phyloP scores from a whole-genome alignment of 345 rosid species.

The Citrus hindsii region DNA sequence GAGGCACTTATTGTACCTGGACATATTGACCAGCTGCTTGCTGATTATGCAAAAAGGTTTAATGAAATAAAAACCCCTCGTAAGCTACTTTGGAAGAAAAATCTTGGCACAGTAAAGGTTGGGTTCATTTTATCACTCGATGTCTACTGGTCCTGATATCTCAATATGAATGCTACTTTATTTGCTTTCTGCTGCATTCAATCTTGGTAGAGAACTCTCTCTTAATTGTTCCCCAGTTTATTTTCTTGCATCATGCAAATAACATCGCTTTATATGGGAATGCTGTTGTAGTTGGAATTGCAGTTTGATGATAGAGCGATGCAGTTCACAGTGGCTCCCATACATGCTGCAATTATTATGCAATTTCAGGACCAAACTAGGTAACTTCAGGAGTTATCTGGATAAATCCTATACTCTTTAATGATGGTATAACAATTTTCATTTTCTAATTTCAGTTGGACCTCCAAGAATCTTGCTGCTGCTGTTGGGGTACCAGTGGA shows the following conservation, averaged over 20 bases:
- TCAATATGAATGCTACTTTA: not conserved
- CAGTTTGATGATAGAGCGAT: slow-evolving; percentile 81
- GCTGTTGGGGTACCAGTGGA: slow-evolving; percentile 73
- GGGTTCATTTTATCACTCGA: slow-evolving; percentile 13
- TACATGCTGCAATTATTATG: slow-evolving; percentile 91
- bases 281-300: slow-evolving; percentile 71
- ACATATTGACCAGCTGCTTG: slow-evolving; percentile 65
- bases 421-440: slow-evolving; percentile 1
- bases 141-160: not conserved
- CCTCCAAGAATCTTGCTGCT: slow-evolving; percentile 63
- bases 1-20: slow-evolving; percentile 73
- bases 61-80: slow-evolving; percentile 93
- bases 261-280: slow-evolving; percentile 9
- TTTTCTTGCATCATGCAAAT: slow-evolving; percentile 4
- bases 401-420: not conserved
- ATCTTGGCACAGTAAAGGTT: slow-evolving; percentile 94
- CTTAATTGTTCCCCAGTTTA: not conserved
- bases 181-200: not conserved
- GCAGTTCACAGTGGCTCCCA: slow-evolving; percentile 78
- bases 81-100: slow-evolving; percentile 93
- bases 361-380: slow-evolving; percentile 88
- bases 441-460: slow-evolving; percentile 62
- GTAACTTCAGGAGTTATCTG: slow-evolving; percentile 30
- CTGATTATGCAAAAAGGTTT: slow-evolving; percentile 77
- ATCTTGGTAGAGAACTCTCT: not conserved